A percentile compares a stretch with the other conserved stretches of the same genome.
phyloP scores from a whole-genome alignment of 805 yeast species.

The Metschnikowia sp. region DNA sequence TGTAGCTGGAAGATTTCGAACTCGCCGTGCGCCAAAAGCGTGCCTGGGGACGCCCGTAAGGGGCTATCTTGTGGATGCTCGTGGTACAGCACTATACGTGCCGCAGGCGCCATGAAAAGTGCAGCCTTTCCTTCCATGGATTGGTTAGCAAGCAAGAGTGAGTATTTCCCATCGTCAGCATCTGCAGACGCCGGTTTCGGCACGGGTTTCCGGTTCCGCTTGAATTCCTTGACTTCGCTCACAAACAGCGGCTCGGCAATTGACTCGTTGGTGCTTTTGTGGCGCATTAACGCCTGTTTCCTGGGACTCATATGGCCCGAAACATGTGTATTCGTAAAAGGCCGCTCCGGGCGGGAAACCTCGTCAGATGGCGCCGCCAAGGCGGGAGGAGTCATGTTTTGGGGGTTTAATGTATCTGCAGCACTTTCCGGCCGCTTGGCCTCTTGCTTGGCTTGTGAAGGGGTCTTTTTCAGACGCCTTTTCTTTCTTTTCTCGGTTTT shows the following conservation, averaged over 20 bases:
- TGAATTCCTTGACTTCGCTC: constrained; percentile 26
- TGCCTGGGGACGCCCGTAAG: constrained; percentile 28
- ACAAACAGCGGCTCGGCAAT: constrained; percentile 20
- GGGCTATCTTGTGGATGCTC: constrained; percentile 24
- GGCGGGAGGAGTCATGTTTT: not conserved
- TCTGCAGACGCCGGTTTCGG: constrained; percentile 2
- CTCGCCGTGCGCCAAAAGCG: constrained; percentile 57
- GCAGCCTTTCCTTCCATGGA: constrained; percentile 36
- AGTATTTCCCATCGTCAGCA: constrained; percentile 10
- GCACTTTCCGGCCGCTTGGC: not conserved
- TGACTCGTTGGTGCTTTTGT: constrained; percentile 29
- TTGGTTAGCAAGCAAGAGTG: constrained; percentile 14
- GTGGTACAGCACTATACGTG: constrained; percentile 37
- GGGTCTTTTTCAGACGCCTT: constrained; percentile 3
- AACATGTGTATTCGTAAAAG: not conserved
- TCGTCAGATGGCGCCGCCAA: not conserved
- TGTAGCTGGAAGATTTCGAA: constrained; percentile 59
- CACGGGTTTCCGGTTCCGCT: constrained; percentile 16
- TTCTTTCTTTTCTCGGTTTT: constrained; percentile 7
- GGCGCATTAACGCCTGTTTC: constrained; percentile 36
- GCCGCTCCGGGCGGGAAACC: not conserved
- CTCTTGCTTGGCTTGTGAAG: not conserved
- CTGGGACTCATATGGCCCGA: constrained; percentile 30
- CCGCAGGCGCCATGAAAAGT: constrained; percentile 29
- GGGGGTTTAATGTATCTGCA: not conserved